Conservation (phyloP, 169 alveolate species). For the Besnoitia besnoiti region DNA sequence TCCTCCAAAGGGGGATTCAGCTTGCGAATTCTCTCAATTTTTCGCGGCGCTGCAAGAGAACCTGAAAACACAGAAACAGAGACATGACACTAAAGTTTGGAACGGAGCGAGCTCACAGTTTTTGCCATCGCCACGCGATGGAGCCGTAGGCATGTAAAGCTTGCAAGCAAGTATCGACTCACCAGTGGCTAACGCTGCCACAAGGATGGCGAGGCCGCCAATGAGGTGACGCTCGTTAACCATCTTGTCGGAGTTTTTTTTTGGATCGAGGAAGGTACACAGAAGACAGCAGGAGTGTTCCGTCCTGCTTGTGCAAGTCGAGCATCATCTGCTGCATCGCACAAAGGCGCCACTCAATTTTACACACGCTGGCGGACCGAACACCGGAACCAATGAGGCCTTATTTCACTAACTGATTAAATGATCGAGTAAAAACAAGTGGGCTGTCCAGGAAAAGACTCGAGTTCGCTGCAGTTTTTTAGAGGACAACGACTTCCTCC, state of each 20-base stretch:
- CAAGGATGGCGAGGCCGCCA: conserved; percentile 4
- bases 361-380: background rate
- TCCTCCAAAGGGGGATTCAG: conserved; percentile 23
- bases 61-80: conserved; percentile 23
- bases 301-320: background rate
- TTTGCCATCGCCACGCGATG: background rate
- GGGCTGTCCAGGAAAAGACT: too few species aligned
- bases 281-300: background rate
- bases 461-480: too few species aligned
- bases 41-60: background rate
- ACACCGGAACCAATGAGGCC: background rate
- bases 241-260: background rate
- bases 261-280: background rate
- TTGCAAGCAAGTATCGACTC: background rate
- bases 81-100: background rate
- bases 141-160: background rate
- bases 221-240: background rate
- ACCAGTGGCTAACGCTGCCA: conserved; percentile 7
- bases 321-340: background rate
- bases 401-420: background rate
- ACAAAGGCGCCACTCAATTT: background rate
- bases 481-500: background rate
- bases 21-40: conserved; percentile 11
- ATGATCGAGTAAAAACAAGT: too few species aligned
- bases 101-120: background rate